Conservation (phyloP, 2,329 filamentous ascomycete species). For the Sarocladiaceae sp. region DNA sequence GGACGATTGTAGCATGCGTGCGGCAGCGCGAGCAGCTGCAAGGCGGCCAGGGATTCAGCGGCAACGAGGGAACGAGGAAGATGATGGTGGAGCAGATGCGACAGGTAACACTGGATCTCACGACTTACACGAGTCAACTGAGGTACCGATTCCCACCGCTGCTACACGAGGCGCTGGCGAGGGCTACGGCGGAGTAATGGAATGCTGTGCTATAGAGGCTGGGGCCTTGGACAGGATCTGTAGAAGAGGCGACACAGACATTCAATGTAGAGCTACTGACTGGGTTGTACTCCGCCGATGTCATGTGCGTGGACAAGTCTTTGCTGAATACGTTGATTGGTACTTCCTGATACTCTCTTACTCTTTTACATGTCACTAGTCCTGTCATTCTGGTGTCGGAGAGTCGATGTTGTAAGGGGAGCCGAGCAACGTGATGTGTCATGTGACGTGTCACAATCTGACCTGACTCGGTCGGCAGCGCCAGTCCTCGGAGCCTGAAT, state of each 20-base stretch:
- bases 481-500: neutral
- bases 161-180: slow-evolving; percentile 81
- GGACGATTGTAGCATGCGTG: slow-evolving; percentile 84
- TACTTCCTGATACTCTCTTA: too few relatives aligned
- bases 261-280: too few relatives aligned
- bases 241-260: too few relatives aligned
- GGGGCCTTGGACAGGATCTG: neutral
- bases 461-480: slow-evolving; percentile 1
- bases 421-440: too few relatives aligned
- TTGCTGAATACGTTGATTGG: too few relatives aligned
- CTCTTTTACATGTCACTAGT: neutral
- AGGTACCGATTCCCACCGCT: slow-evolving; percentile 82
- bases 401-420: too few relatives aligned
- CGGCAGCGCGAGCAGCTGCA: slow-evolving; percentile 67
- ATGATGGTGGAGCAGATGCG: slow-evolving; percentile 64
- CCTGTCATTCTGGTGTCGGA: too few relatives aligned
- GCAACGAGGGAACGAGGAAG: slow-evolving; percentile 57
- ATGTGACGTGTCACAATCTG: slow-evolving; percentile 3
- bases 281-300: too few relatives aligned
- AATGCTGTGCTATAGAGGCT: neutral
- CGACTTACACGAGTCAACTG: slow-evolving; percentile 89
- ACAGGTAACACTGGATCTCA: slow-evolving; percentile 80
- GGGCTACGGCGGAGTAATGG: slow-evolving; percentile 62
- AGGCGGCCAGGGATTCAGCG: slow-evolving; percentile 62
- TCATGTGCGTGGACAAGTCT: too few relatives aligned